phyloP scores from a whole-genome alignment of 176 grass and related monocot species.

The Musa troglodytarum region DNA sequence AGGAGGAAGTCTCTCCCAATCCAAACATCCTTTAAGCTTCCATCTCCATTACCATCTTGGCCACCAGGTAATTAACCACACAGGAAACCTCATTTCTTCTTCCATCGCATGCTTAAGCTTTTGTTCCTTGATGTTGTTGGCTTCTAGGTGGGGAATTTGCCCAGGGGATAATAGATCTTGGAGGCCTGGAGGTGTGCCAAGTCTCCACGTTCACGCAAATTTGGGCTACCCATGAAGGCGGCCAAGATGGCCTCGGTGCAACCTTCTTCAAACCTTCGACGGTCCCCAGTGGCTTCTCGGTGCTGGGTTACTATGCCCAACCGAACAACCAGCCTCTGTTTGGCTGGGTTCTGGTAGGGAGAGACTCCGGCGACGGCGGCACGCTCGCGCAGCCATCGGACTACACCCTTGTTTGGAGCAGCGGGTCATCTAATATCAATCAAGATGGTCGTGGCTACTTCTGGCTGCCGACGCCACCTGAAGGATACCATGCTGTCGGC shows the following conservation, averaged over 20 bases:
- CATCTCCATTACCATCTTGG: slow-evolving; percentile 36
- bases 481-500: slow-evolving; percentile 31
- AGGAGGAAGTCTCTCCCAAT: slow-evolving; percentile 26
- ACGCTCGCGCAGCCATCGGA: slow-evolving; percentile 37
- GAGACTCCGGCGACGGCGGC: slow-evolving; percentile 2
- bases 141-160: slow-evolving; percentile 54
- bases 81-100: neutral
- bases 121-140: neutral
- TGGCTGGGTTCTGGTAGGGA: slow-evolving; percentile 43
- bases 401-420: slow-evolving; percentile 56
- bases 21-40: slow-evolving; percentile 33
- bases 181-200: slow-evolving; percentile 39
- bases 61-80: slow-evolving; percentile 36
- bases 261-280: slow-evolving; percentile 52
- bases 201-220: slow-evolving; percentile 49
- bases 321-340: slow-evolving; percentile 51
- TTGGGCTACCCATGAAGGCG: slow-evolving; percentile 55
- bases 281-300: slow-evolving; percentile 37
- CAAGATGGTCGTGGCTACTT: slow-evolving; percentile 44
- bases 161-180: slow-evolving; percentile 49
- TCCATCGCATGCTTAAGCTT: neutral
- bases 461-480: slow-evolving; percentile 42
- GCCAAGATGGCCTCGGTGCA: slow-evolving; percentile 34
- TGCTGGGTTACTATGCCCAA: slow-evolving; percentile 58
- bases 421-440: slow-evolving; percentile 7